These are phyloP conservation scores for Neurospora terricola DNA, from an alignment of 495 filamentous ascomycete species.

Conservation along the genomic window DNA sequence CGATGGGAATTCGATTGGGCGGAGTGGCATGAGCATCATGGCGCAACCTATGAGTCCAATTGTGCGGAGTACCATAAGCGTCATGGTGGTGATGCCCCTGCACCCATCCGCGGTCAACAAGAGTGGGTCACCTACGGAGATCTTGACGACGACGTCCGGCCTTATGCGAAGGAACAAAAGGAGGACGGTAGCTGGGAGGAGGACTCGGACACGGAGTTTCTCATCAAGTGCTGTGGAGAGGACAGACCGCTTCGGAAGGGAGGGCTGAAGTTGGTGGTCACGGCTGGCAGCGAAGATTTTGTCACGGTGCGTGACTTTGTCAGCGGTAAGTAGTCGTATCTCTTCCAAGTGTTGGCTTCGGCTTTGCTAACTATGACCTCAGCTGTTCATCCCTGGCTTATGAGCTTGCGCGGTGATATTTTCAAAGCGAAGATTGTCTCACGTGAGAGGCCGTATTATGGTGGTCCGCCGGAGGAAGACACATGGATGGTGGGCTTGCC, in stretches of 20 bases:
- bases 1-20: slow-evolving; percentile 10
- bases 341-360: background rate
- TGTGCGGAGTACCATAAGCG: no score
- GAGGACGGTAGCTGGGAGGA: background rate
- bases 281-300: background rate
- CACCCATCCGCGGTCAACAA: background rate
- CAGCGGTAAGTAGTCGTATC: background rate
- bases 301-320: slow-evolving; percentile 3
- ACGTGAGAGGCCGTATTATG: no score
- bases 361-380: background rate
- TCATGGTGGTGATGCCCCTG: no score
- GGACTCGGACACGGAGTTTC: slow-evolving; percentile 1
- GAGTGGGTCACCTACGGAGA: slow-evolving; percentile 9
- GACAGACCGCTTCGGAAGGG: slow-evolving; percentile 3
- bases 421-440: background rate
- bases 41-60: no score
- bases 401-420: slow-evolving; percentile 5
- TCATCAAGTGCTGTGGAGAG: slow-evolving; percentile 4
- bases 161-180: background rate
- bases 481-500: slow-evolving; percentile 6
- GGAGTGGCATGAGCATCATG: background rate
- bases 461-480: background rate
- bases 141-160: slow-evolving; percentile 10
- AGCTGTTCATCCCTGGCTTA: slow-evolving; percentile 10
- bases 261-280: background rate